Conservation (phyloP, 2,329 filamentous ascomycete species). For the Monilinia aucupariae region DNA sequence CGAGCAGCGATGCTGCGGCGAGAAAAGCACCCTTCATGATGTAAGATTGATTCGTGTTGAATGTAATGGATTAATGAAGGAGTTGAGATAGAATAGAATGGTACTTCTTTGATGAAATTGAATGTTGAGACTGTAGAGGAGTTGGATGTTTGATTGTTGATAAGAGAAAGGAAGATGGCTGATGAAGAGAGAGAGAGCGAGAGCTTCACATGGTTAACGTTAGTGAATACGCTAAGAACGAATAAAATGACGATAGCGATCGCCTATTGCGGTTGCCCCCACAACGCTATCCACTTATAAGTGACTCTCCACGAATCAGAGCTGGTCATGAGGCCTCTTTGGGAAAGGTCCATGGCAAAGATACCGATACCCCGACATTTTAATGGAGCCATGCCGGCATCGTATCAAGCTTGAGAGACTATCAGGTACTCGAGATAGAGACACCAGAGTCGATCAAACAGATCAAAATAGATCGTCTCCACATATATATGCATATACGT, state of each 20-base stretch:
- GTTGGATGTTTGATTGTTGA: constrained; percentile 18
- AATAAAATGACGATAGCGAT: constrained; percentile 16
- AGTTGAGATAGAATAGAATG: constrained; percentile 15
- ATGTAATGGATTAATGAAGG: background rate
- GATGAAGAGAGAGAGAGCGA: background rate
- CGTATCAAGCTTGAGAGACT: too few species aligned
- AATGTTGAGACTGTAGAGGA: constrained; percentile 22
- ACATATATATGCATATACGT: too few species aligned
- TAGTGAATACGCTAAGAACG: background rate
- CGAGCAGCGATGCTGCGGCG: constrained; percentile 67
- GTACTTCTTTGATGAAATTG: constrained; percentile 21
- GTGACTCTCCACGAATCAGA: constrained; percentile 1
- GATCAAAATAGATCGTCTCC: too few species aligned
- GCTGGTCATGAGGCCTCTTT: background rate
- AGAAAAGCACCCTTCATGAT: constrained; percentile 82
- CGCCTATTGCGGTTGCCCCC: constrained; percentile 8
- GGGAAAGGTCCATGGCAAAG: background rate
- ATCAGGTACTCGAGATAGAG: too few species aligned
- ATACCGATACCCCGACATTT: constrained; percentile 13
- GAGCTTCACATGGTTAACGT: too few species aligned
- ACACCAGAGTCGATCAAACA: too few species aligned
- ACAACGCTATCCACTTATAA: background rate
- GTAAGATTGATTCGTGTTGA: constrained; percentile 22
- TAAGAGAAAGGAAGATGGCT: constrained; percentile 16
- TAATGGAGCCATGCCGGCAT: background rate